phyloP scores from a whole-genome alignment of 331 rosid genomes.

The Ulmus americana region DNA sequence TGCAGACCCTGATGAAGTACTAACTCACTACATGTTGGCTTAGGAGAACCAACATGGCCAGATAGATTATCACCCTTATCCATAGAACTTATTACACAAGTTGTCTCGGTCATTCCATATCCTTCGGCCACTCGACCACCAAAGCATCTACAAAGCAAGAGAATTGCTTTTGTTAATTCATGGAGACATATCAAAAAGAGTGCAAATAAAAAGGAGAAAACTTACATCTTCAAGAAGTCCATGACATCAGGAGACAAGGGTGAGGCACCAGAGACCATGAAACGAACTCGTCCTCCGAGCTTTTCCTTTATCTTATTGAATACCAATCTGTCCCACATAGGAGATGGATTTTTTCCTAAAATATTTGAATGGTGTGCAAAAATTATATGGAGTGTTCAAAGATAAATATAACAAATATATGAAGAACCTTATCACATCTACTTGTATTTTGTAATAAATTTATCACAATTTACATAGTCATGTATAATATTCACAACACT shows the following conservation, averaged over 20 bases:
- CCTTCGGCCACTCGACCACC: conserved; percentile 79
- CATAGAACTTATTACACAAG: conserved; percentile 72
- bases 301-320: conserved; percentile 88
- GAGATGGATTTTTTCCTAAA: conserved; percentile 80
- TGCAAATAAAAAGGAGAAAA: conserved; percentile 18
- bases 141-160: conserved; percentile 61
- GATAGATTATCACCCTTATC: conserved; percentile 55
- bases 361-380: conserved; percentile 7
- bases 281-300: conserved; percentile 94
- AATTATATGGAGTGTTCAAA: not conserved
- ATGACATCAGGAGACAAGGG: conserved; percentile 92
- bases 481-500: not conserved
- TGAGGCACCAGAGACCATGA: conserved; percentile 92
- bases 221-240: conserved; percentile 94
- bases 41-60: conserved; percentile 96
- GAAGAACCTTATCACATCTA: not conserved
- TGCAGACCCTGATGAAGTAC: conserved; percentile 7
- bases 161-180: conserved; percentile 20
- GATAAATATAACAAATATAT: no score
- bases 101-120: conserved; percentile 95
- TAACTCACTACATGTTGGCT: conserved; percentile 87
- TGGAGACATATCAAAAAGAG: conserved; percentile 1
- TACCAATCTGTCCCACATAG: conserved; percentile 94
- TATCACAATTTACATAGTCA: no score
- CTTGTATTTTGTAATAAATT: no score